phyloP scores from a whole-genome alignment of 257 asterid species.

The Solanum ahanhuiri region DNA sequence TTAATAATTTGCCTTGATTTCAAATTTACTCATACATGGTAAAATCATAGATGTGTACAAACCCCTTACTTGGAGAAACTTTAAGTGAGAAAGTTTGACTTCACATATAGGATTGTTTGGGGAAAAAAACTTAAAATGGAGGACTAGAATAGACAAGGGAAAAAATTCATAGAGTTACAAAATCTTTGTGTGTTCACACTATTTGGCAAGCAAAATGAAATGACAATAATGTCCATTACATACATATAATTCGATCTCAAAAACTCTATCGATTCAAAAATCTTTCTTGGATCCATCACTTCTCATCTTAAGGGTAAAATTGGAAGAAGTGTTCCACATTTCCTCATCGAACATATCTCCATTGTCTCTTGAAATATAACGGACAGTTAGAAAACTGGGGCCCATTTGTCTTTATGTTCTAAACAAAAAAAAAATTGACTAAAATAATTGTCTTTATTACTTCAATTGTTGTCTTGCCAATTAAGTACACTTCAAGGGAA shows the following conservation, averaged over 20 bases:
- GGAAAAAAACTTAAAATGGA: not conserved
- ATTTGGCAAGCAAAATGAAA: not conserved
- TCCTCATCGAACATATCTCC: not conserved
- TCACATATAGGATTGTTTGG: not conserved
- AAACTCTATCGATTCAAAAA: not conserved
- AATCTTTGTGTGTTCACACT: not conserved
- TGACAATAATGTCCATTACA: not conserved
- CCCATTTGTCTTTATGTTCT: not conserved
- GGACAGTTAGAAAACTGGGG: not conserved
- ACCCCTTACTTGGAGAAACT: not conserved
- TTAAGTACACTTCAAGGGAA: not conserved
- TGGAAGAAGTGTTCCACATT: not conserved
- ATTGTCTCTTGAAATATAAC: not conserved
- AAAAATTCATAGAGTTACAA: not conserved
- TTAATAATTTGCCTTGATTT: not conserved
- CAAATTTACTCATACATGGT: not conserved
- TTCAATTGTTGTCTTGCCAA: not conserved
- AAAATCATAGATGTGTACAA: not conserved
- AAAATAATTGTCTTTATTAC: not conserved
- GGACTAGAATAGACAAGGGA: not conserved
- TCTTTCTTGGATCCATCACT: not conserved
- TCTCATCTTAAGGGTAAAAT: not conserved
- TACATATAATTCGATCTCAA: not conserved
- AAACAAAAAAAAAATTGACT: not conserved
- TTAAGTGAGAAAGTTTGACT: not conserved